Conservation (phyloP, 371 early-diverging fungal species). For the Mucor irregularis region DNA sequence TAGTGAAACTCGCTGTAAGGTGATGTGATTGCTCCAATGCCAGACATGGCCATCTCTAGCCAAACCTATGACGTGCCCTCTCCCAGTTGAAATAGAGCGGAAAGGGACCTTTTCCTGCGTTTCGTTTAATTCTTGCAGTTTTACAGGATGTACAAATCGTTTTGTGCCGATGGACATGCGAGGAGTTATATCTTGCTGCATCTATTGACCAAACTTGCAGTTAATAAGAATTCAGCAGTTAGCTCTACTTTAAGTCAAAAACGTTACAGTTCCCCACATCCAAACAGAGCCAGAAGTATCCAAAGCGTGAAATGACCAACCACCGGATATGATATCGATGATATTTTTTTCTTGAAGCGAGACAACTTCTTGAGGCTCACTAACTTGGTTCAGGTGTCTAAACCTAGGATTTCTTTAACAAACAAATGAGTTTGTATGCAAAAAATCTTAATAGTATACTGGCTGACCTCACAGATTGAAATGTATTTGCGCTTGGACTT, state of each 20-base stretch:
- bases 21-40: slow-evolving; percentile 40
- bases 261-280: slow-evolving; percentile 50
- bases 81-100: slow-evolving; percentile 27
- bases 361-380: slow-evolving; percentile 27
- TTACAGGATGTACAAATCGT: not conserved
- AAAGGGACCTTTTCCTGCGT: slow-evolving; percentile 2
- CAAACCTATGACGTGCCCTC: slow-evolving; percentile 43
- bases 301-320: slow-evolving; percentile 53
- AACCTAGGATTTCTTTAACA: not conserved
- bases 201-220: slow-evolving; percentile 4
- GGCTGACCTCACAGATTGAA: no score
- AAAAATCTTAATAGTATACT: no score
- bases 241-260: not conserved
- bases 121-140: not conserved
- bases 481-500: not conserved
- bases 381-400: slow-evolving; percentile 6
- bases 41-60: slow-evolving; percentile 31
- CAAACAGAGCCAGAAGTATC: slow-evolving; percentile 42
- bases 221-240: not conserved
- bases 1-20: slow-evolving; percentile 19
- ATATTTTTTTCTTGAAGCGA: slow-evolving; percentile 35
- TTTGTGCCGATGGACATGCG: slow-evolving; percentile 6
- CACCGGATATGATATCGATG: slow-evolving; percentile 43
- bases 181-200: slow-evolving; percentile 12
- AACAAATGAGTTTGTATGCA: no score